Evolutionary conservation across 352 stramenopile species (phyloP), one percentile per base, ranked within the genome.

Genomic region (Thalassiosira mediterranea): DNA sequence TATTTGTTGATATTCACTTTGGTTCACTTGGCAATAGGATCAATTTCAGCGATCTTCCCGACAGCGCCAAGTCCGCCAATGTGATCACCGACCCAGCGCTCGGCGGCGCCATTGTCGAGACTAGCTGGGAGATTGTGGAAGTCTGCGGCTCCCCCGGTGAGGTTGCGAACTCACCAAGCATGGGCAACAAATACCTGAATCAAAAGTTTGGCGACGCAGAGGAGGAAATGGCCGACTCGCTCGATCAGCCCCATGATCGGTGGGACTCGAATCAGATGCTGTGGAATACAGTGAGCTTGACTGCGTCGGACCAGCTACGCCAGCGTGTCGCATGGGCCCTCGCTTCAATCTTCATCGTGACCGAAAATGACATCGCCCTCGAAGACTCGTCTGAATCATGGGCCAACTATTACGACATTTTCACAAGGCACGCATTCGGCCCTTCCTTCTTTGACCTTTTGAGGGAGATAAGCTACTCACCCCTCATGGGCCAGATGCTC

Each of bases 381-480:
- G 40, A 61, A 0, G 37, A 1, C 1, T 7, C 72, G 3, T 25
- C 19, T 21, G 73, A 84, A 31, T 32, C 57, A 0, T 86, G 52
- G 8, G 11, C 65, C 26, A 3, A 34, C 2, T 88, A 79, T 40
- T 86, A 88, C 58, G 81, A 88, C 49, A 83, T 81, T 28, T 88
- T 88, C 37, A 68, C 86, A 17, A 49, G 81, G 15, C 63, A 91
- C 57, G 81, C 81, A 7, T 90, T 91, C 64, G 86, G 86, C 11
- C 92, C 87, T 40, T 88, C 75, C 21, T 89, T 86, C 51, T 38
- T 67, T 21, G 68, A 90, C 37, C 46, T 91, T 40, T 54, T 91
- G 0, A 78, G 79, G 31, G 86, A 91, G 58, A 64, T 81, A 52
- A 60, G 65, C 1, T 86, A 64, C 59, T 78, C 44, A 38, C 81